Evolutionary conservation across 768 basidiomycete genomes (phyloP), one percentile per base, ranked within the genome.

Genomic region (Auricularia heimuer): DNA sequence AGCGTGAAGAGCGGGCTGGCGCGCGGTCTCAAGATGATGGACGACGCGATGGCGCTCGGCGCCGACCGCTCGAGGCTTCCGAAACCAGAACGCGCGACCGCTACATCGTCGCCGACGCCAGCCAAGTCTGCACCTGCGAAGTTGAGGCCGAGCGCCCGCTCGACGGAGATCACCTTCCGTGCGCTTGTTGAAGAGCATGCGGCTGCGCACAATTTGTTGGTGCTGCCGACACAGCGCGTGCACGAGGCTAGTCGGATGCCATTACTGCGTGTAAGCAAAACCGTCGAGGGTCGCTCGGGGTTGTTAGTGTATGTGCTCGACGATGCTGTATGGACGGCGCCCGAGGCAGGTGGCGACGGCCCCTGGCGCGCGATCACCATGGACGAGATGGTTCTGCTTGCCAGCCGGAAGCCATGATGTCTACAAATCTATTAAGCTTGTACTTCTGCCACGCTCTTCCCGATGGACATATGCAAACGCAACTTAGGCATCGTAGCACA

Each of bases 111-210:
- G 34, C 72, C 76, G 0, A 74, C 76, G 63, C 29, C 29, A 29
- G 72, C 76, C 34, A 79, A 78, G 8, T 33, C 71, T 8, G 71
- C 75, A 4, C 45, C 56, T 16, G 47, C 58, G 42, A 42, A 42
- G 11, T 61, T 16, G 34, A 77, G 75, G 1, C 81, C 87, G 0
- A 75, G 83, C 7, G 54, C 63, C 21, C 82, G 85, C 35, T 77
- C 83, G 2, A 83, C 89, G 62, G 95, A 97, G 72, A 87, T 98
- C 69, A 95, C 94, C 2, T 98, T 98, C 84, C 83, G 89, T 18
- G 83, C 90, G 4, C 89, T 98, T 64, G 95, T 94, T 62, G 97
- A 98, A 75, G 96, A 97, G 34, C 88, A 81, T 71, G 91, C 90
- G 2, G 85, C 92, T 1, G 77, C 85, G 21, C 87, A 93, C 73